Evolutionary conservation across 1,284 basidiomycete species (phyloP), one percentile per base, ranked within the genome.

Genomic region (Earliella scabrosa): DNA sequence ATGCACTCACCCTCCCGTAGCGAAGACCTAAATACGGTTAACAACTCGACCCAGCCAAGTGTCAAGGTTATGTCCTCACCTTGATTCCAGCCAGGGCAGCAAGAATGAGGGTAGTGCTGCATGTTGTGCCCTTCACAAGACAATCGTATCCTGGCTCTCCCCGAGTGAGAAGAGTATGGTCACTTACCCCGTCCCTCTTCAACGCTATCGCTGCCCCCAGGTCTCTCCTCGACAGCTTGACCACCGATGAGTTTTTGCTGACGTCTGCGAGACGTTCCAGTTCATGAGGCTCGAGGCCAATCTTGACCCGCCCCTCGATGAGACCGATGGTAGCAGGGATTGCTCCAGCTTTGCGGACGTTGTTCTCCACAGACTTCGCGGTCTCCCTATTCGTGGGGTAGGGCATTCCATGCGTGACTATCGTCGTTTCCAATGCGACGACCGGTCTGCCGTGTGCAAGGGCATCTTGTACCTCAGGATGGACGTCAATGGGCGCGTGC

Each of bases 241-340:
- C 81, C 26, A 70, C 71, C 13, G 68, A 66, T 2, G 81, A 74
- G 34, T 79, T 78, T 31, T 68, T 68, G 44, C 65, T 69, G 34
- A 79, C 77, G 66, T 88, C 85, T 1, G 93, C 90, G 23, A 99
- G 76, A 45, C 83, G 76, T 61, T 86, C 85, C 2, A 98, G 77
- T 65, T 98, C 85, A 2, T 72, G 56, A 3, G 77, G 68, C 16
- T 83, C 75, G 35, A 99, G 75, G 0, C 97, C 97, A 59, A 99
- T 85, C 72, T 95, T 93, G 58, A 97, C 82, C 26, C 86, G 82
- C 8, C 97, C 97, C 29, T 81, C 80, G 32, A 98, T 78, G 38
- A 99, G 73, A 4, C 90, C 97, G 58, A 98, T 92, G 0, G 96
- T 98, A 0, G 97, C 96, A 2, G 97, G 97, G 14, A 90, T 79